Evolutionary conservation across 116 monocot species (phyloP), one percentile per base, ranked within the genome.

Genomic region (Zostera marina): DNA sequence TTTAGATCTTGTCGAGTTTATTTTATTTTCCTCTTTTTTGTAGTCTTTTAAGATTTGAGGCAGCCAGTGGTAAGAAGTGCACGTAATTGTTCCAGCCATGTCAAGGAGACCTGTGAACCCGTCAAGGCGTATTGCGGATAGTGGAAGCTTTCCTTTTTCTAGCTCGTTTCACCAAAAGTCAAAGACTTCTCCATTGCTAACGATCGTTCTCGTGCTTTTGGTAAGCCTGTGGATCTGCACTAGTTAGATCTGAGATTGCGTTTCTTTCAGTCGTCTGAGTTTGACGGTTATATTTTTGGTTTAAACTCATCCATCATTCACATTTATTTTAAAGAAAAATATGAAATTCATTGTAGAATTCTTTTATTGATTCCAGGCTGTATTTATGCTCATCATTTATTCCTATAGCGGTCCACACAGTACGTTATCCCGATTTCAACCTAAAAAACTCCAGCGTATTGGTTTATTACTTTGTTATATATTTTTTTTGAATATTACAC

Each of bases 21-120:
- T 51, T 77, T 81, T 17, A 15, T 51, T 20, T 16, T 49, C 7
- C 8, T 20, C 8, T 51, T 51, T 51, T 16, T 51, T 51, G 49
- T 19, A 51, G 49, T 32, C 32, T 32, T 32, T 20, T 54, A 52
- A 68, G 76, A 11, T 32, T 20, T 54, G 55, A 68, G 76, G 13
- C 60, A 67, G 46, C 63, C 63, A n/a, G 14, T 73, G 42, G 15
- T 51, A 21, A 9, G 49, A 51, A 21, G 49, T 51, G 15, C 19
- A 9, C 8, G 20, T 51, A 19, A 16, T 51, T 51, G 49, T 51
- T 51, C 8, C 20, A 8, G 19, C 47, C 54, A 78, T 82, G 82
- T 71, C 76, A n/a, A 78, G 83, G 72, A 82, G 82, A 40, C 71
- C 69, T 10, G 78, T 68, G 43, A 74, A 74, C 47, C 66, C 74